Base-by-base conservation (phyloP, 495 filamentous ascomycete species). In the Annulohypoxylon nitens region DNA sequence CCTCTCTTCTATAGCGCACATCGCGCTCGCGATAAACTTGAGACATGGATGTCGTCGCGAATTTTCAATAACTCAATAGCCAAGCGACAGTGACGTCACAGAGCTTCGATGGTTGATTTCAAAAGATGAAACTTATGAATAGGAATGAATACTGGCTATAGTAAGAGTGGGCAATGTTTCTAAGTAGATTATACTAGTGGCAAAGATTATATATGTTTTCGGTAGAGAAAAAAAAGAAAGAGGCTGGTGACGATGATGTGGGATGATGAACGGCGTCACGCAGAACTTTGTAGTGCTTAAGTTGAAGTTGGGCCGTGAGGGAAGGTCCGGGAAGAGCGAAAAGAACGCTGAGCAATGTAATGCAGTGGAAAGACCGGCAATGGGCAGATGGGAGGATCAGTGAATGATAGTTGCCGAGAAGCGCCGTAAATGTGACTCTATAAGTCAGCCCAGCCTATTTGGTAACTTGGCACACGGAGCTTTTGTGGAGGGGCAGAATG, bases 21-120 rank as follows among this genome's bases (percentile, higher is more conserved):
- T 82, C 81, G 77, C 82, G 74, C 76, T 85, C 83, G 54, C 83
- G 82, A 78, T 84, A 85, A 63, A 83, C 76, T 71, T 85, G 81
- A 64, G 83, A 78, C 84, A 86, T 85, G 5, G 16, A 20, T 51
- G 48, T 68, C 75, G 65, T 60, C 67, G 77, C 55, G 39, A 60
- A 58, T 8, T 58, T 25, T 30, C 36, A 36, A 59, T 58, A 59
- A 64, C 33, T 63, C 36, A 36, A 53, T 58, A 53, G 73, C 33
- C 59, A 59, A 57, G 60, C 48, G 60, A 73, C 61, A 41, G 69
- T 75, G 73, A 75, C 69, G 73, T 75, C 73, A 75, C 73, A 47
- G 60, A 65, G 65, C 37, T 45, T 34, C 33, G 23, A 69, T 25
- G 33, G 33, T 67, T 58, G 36, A 55, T 78, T 26, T 60, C 48